Base-by-base conservation (phyloP, 495 filamentous ascomycete species). In the Daldinia childiae region DNA sequence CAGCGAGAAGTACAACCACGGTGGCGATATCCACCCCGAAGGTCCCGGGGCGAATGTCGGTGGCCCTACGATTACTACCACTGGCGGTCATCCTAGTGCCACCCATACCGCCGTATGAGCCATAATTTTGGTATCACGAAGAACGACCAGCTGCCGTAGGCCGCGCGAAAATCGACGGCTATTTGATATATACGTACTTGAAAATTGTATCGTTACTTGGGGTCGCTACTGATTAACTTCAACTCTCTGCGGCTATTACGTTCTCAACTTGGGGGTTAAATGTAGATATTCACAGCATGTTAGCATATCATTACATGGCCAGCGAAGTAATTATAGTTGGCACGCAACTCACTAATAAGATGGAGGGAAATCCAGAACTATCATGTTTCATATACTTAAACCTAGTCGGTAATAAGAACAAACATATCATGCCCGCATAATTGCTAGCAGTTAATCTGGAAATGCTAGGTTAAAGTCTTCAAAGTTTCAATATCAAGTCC, bases 41-140 rank as follows among this genome's bases (percentile, higher is more conserved):
- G 70, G 70, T 7, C 70, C 65, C 12, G 70, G 65, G n/a, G 57
- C 2, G 15, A 73, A 73, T n/a, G 70, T 69, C 12, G 69, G 64
- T 19, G 65, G 69, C 6, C 50, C 29, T 12, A 11, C 56, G 7
- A 27, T 48, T 24, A 34, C 48, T 24, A 24, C 55, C 15, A 24
- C 30, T 19, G 32, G 8, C 11, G 55, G 12, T 0, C 36, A 55
- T 48, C 15, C 51, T 12, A 60, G 26, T 7, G n/a, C 57, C 2
- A 68, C 50, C 0, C 50, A 45, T 15, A 19, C 57, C 3, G 36
- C 45, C 8, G 52, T 72, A 19, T 62, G 8, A 71, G 29, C 50
- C 11, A 17, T 54, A 4, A 2, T 14, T n/a, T 26, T 24, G 12
- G 19, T 12, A 48, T 24, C 1, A 11, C 15, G 8, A 54, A 27